These are phyloP conservation scores for Syzygium syzygioides DNA, from an alignment of 441 rosid genomes.

Conservation along the genomic window DNA sequence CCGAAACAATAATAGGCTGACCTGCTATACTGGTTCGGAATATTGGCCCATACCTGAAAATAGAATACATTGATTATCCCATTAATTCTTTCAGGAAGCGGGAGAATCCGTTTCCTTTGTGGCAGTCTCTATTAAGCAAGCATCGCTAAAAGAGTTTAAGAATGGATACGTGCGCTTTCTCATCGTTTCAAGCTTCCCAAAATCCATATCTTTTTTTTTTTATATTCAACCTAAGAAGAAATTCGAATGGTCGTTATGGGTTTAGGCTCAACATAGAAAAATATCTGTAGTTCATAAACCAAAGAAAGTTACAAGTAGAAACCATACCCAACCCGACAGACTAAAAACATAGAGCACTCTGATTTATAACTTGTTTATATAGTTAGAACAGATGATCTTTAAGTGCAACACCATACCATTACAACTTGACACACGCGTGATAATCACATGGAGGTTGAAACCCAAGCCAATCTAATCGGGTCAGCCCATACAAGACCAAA, in stretches of 20 bases:
- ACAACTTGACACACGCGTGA: background rate
- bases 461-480: background rate
- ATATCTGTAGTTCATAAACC: background rate
- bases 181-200: background rate
- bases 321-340: background rate
- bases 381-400: background rate
- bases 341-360: background rate
- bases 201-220: background rate
- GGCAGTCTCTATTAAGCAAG: background rate
- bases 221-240: background rate
- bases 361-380: background rate
- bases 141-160: background rate
- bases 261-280: background rate
- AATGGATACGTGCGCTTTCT: background rate
- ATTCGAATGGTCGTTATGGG: background rate
- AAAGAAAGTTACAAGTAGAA: background rate
- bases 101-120: background rate
- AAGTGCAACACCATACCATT: background rate
- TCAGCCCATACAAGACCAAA: background rate
- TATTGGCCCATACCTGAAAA: conserved; percentile 35
- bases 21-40: conserved; percentile 39
- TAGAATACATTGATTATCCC: background rate
- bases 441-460: background rate
- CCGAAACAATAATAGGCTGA: conserved; percentile 22
- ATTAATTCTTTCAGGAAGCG: background rate